These are phyloP conservation scores for Cladosporium sp. DNA, from an alignment of 2,329 filamentous ascomycete species.

Conservation along the genomic window DNA sequence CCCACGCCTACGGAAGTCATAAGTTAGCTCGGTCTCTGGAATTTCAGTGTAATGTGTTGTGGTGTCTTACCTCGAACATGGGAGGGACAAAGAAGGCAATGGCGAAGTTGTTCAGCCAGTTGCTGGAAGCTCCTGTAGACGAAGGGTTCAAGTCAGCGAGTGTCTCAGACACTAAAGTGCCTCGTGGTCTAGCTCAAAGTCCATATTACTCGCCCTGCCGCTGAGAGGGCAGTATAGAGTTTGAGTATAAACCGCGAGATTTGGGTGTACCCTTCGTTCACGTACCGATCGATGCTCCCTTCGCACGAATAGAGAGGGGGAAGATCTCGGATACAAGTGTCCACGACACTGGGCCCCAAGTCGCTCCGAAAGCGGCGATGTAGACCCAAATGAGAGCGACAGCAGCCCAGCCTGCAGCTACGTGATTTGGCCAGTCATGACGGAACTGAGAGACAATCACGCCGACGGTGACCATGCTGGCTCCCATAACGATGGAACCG, in stretches of 20 bases:
- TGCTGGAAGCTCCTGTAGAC: slow-evolving; percentile 22
- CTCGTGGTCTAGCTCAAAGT: too few species aligned
- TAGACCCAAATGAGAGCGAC: slow-evolving; percentile 31
- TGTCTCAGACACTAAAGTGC: too few species aligned
- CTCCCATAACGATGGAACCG: slow-evolving; percentile 25
- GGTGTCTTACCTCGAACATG: slow-evolving; percentile 24
- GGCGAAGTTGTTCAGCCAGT: slow-evolving; percentile 65
- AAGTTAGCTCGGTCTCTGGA: not conserved
- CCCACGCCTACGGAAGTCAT: slow-evolving; percentile 47
- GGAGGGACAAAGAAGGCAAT: slow-evolving; percentile 42
- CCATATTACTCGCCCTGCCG: too few species aligned
- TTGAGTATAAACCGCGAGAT: too few species aligned
- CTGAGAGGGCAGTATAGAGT: too few species aligned
- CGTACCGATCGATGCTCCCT: slow-evolving; percentile 60
- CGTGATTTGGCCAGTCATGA: slow-evolving; percentile 15
- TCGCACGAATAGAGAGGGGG: slow-evolving; percentile 59
- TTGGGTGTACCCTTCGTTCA: too few species aligned
- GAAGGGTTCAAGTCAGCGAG: too few species aligned
- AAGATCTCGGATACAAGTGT: slow-evolving; percentile 60
- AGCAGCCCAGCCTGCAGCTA: slow-evolving; percentile 43
- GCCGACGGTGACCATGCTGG: slow-evolving; percentile 29
- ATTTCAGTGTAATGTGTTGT: not conserved
- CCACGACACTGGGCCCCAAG: slow-evolving; percentile 45
- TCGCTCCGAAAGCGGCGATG: slow-evolving; percentile 53
- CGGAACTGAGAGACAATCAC: slow-evolving; percentile 15